Conservation (phyloP, 1,284 basidiomycete species). For the Trichosporon sp. region DNA sequence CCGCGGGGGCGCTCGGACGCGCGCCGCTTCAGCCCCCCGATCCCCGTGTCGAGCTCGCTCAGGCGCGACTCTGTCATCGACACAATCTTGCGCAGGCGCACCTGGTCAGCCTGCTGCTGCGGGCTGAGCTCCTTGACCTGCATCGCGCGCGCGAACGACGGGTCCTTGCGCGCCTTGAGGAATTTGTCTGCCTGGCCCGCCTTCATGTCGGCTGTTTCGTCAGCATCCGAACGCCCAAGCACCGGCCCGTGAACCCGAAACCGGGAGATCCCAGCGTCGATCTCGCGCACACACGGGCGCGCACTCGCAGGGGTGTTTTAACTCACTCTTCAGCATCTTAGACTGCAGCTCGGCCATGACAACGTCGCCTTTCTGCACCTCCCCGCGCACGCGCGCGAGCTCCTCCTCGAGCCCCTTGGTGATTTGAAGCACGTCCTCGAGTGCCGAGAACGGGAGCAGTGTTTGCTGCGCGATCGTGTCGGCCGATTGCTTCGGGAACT, state of each 20-base stretch:
- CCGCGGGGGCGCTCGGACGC: conserved; percentile 14
- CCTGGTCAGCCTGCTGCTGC: conserved; percentile 53
- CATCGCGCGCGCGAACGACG: conserved; percentile 51
- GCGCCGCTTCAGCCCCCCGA: conserved; percentile 38
- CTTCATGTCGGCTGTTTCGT: conserved; percentile 49
- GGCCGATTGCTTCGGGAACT: conserved; percentile 20
- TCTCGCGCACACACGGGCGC: not conserved
- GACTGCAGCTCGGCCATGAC: conserved; percentile 51
- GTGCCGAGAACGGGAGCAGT: conserved; percentile 33
- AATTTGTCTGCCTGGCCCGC: conserved; percentile 52
- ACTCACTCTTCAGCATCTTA: conserved; percentile 51
- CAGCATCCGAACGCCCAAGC: conserved; percentile 4
- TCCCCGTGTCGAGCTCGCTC: conserved; percentile 42
- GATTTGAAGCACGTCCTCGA: conserved; percentile 30
- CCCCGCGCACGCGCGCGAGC: conserved; percentile 30
- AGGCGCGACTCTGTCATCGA: conserved; percentile 48
- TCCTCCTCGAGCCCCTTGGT: conserved; percentile 30
- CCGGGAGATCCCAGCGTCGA: not conserved
- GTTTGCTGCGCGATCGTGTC: conserved; percentile 29
- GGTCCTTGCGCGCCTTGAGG: conserved; percentile 52
- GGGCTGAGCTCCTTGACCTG: conserved; percentile 53
- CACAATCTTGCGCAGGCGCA: conserved; percentile 48
- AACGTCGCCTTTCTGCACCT: conserved; percentile 31
- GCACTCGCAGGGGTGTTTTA: not conserved
- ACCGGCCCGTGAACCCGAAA: not conserved